Evolutionary conservation across 1,284 basidiomycete species (phyloP).

Genomic region (Rhodotorula sp.): DNA sequence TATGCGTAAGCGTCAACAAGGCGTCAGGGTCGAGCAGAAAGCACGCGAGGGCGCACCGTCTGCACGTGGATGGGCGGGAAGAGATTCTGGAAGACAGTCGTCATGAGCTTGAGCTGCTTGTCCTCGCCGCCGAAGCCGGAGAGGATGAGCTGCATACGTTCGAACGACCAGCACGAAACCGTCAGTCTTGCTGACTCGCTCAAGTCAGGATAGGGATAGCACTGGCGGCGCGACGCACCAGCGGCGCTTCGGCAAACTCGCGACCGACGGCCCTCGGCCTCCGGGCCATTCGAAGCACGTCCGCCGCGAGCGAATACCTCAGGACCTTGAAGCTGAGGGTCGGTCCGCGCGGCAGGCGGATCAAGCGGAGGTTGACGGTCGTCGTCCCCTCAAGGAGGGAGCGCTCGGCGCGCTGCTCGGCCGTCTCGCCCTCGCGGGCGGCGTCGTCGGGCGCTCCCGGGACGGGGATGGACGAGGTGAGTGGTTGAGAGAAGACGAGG

Average conservation of each 20-base stretch:
- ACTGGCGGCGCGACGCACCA: constrained; percentile 59
- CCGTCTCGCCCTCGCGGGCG: constrained; percentile 30
- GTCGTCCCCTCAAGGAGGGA: constrained; percentile 82
- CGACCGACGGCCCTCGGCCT: constrained; percentile 73
- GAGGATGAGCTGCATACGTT: constrained; percentile 55
- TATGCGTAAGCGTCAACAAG: constrained; percentile 47
- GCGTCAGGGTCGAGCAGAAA: constrained; percentile 53
- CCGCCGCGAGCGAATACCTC: constrained; percentile 86
- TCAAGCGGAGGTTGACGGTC: constrained; percentile 75
- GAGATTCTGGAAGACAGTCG: constrained; percentile 59
- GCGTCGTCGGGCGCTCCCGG: neutral
- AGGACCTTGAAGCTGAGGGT: constrained; percentile 92
- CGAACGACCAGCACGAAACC: too few species aligned
- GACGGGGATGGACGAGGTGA: neutral
- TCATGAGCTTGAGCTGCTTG: constrained; percentile 57
- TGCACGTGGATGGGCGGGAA: constrained; percentile 59
- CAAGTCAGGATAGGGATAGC: neutral
- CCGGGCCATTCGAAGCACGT: constrained; percentile 69
- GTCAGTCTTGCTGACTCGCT: neutral
- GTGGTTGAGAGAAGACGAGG: constrained; percentile 66
- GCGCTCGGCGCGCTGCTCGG: constrained; percentile 35
- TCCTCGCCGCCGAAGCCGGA: constrained; percentile 56
- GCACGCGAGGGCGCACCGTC: constrained; percentile 58
- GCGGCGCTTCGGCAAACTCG: constrained; percentile 81
- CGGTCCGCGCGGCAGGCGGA: constrained; percentile 87